These are phyloP conservation scores for Ailanthus altissimus DNA, from an alignment of 345 rosid genomes.

Conservation along the genomic window DNA sequence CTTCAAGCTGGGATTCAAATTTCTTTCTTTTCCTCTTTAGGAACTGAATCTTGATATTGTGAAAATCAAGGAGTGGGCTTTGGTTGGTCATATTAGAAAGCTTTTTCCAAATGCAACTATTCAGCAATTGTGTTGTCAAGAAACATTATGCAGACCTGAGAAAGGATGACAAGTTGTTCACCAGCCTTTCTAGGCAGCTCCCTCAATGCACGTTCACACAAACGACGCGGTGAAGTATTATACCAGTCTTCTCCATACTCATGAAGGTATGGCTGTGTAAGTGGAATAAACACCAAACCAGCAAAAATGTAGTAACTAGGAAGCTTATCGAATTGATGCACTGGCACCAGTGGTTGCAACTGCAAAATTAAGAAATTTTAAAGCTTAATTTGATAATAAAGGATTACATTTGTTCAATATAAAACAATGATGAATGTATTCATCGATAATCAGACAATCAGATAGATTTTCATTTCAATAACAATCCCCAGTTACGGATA, in stretches of 20 bases:
- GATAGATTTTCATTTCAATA: background rate
- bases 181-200: conserved; percentile 71
- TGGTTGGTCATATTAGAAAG: background rate
- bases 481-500: background rate
- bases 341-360: conserved; percentile 88
- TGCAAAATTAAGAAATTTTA: conserved; percentile 37
- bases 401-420: background rate
- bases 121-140: background rate
- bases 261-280: conserved; percentile 85
- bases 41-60: too few relatives aligned
- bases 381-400: background rate
- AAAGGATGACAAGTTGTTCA: conserved; percentile 79
- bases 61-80: background rate
- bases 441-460: background rate
- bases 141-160: conserved; percentile 64
- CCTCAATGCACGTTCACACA: conserved; percentile 77
- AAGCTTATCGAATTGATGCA: conserved; percentile 81
- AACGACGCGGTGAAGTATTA: conserved; percentile 74
- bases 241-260: conserved; percentile 97
- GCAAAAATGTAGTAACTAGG: conserved; percentile 95
- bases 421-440: background rate
- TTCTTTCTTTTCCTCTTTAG: too few relatives aligned
- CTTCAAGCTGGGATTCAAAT: too few relatives aligned
- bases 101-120: background rate
- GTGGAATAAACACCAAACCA: conserved; percentile 85